Base-by-base conservation (phyloP, 108 stramenopile species). In the Nitzschia sp. region DNA sequence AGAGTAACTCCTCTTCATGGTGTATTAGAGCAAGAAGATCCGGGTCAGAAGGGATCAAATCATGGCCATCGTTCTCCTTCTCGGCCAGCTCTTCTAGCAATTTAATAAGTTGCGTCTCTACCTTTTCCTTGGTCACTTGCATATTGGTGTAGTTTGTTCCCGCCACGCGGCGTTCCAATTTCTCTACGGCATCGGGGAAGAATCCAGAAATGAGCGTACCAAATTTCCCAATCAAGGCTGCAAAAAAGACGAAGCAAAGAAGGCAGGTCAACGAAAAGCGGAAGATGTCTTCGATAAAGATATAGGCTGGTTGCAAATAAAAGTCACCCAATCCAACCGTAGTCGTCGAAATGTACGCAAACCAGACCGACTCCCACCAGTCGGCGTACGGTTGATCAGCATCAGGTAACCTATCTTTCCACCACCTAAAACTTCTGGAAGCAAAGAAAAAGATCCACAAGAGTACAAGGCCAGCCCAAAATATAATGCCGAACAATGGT, bases 321-420 rank as follows among this genome's bases (percentile, higher is more conserved):
- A 60, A 79, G 45, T 85, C 84, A 21, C 84, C 84, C 35, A 78
- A 46, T 34, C 77, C 73, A 31, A 81, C 56, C 0, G 83, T 79
- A 8, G 83, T 78, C 2, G 71, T 70, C 2, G 68, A 52, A 31
- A 81, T 72, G 50, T 59, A 84, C 22, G 69, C 67, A 66, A 80
- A 80, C 83, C 83, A 84, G 25, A 78, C 62, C 22, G 57, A 47
- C 22, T 77, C 72, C 48, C 48, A 50, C 8, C 13, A 21, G 19
- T 22, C 21, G 21, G 48, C 48, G 22, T 32, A 33, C 28, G 69
- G 46, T 33, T 17, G 32, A 34, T 28, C 53, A 27, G 33, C 53
- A 2, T 17, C 45, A 0, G 29, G 32, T n/a, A 65, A 41, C 3
- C 50, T 33, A 32, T 22, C 22, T 19, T 28, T 63, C 71, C 47